Evolutionary conservation across 768 basidiomycete species (phyloP), one percentile per base, ranked within the genome.

Genomic region (Fomitopsis pulvina): DNA sequence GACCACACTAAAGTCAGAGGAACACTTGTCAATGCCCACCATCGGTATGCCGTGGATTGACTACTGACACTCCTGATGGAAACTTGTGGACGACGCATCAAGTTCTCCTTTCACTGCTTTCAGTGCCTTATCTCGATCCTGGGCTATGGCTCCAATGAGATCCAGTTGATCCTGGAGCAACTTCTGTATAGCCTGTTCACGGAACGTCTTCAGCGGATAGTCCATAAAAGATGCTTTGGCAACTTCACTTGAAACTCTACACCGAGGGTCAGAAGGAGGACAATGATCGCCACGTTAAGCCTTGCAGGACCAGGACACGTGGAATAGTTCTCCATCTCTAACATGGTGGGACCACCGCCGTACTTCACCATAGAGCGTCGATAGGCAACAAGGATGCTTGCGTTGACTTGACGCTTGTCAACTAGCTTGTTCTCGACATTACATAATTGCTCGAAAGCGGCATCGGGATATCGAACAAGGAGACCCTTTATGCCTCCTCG

Each of bases 401-500:
- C 11, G 46, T 21, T 14, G 22, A 20, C 24, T 2, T 8, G 7
- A 22, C 4, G 6, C 41, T 20, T 38, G 30, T 24, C 45, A 49
- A 45, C 24, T 45, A 9, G n/a, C 18, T 28, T 3, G 14, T 21
- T 12, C 8, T 27, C 43, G 3, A 3, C 8, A 11, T 29, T 21
- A 26, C 38, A 29, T 42, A 55, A 6, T 11, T 21, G 8, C 3
- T 54, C 49, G 22, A 58, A 58, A 12, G 38, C 42, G 3, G 28
- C 37, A 14, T 58, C 53, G 2, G 57, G 57, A 29, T 58, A 58
- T 28, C 57, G 53, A 5, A 52, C 57, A 7, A 58, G 49, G 5
- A 58, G 41, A 2, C 57, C 53, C 37, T 55, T 55, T 42, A 54
- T 53, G n/a, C 57, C 57, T 11, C 53, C 52, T 7, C 53, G 53